phyloP scores from a whole-genome alignment of 2,329 filamentous ascomycete genomes.

The Grosmannia penicillata region DNA sequence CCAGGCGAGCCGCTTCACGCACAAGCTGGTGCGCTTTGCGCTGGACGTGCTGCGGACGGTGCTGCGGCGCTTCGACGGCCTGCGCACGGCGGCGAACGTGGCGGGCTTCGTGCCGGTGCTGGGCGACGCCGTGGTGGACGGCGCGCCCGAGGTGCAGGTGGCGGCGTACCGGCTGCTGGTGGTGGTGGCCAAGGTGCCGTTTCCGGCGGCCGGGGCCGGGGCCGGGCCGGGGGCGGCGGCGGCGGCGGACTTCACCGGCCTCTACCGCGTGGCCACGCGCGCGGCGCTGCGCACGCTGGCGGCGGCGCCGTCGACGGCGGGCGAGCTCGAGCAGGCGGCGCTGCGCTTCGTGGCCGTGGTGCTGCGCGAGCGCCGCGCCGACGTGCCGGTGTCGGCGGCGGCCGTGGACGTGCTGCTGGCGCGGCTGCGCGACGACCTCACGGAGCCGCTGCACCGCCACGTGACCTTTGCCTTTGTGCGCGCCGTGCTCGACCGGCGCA shows the following conservation, averaged over 20 bases:
- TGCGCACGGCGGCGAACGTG: conserved; percentile 68
- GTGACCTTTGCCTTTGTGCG: conserved; percentile 90
- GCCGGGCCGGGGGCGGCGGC: too few relatives aligned
- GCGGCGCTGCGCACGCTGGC: conserved; percentile 76
- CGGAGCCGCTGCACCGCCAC: conserved; percentile 82
- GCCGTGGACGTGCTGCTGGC: conserved; percentile 72
- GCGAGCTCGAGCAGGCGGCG: conserved; percentile 73
- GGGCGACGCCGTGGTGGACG: conserved; percentile 70
- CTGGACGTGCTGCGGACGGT: conserved; percentile 75
- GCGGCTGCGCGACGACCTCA: conserved; percentile 74
- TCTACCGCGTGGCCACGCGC: conserved; percentile 64
- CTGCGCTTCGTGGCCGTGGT: conserved; percentile 79
- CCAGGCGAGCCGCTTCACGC: conserved; percentile 61
- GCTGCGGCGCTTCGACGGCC: conserved; percentile 69
- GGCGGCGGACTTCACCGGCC: conserved; percentile 32
- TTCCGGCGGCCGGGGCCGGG: conserved; percentile 52
- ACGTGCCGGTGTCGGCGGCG: conserved; percentile 62
- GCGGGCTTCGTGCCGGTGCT: conserved; percentile 77
- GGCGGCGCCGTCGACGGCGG: conserved; percentile 60
- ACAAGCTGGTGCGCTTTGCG: conserved; percentile 80
- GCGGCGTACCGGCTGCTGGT: conserved; percentile 75
- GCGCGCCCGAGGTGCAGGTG: conserved; percentile 85
- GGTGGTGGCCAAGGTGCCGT: conserved; percentile 70
- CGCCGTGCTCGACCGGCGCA: conserved; percentile 68
- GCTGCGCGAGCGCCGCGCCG: conserved; percentile 59